These are phyloP conservation scores for Lachancea nothofagi DNA, from an alignment of 805 yeast species.

Conservation along the genomic window DNA sequence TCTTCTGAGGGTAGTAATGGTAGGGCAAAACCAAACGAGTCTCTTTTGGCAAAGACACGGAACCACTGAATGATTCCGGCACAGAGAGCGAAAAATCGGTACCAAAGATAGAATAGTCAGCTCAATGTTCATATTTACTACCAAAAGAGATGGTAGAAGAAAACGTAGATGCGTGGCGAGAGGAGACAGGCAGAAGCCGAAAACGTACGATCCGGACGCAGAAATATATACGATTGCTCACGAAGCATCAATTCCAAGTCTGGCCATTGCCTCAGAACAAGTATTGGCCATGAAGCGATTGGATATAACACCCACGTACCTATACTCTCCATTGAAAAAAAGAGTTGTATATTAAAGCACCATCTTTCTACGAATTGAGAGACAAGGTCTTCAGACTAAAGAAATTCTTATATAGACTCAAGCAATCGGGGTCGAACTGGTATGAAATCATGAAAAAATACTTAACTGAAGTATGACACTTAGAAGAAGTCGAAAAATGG, in stretches of 20 bases:
- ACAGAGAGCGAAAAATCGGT: not conserved
- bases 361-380: constrained; percentile 7
- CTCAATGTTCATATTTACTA: constrained; percentile 14
- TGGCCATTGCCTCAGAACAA: constrained; percentile 8
- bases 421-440: constrained; percentile 4
- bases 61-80: not conserved
- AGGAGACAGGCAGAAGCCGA: constrained; percentile 13
- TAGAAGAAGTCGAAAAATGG: constrained; percentile 12
- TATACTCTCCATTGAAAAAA: constrained; percentile 8
- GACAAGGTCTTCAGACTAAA: constrained; percentile 9
- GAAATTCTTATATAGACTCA: constrained; percentile 7
- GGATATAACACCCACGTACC: constrained; percentile 9
- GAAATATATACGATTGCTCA: constrained; percentile 11
- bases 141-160: constrained; percentile 13
- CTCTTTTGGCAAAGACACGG: not conserved
- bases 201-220: constrained; percentile 11
- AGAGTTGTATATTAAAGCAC: constrained; percentile 8
- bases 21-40: not conserved
- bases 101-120: constrained; percentile 7
- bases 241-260: constrained; percentile 13
- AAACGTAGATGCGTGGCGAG: constrained; percentile 15
- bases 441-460: constrained; percentile 1
- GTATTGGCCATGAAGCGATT: constrained; percentile 7
- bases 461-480: not conserved
- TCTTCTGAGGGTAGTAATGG: constrained; percentile 4